Evolutionary conservation across 2,329 filamentous ascomycete species (phyloP), one percentile per base, ranked within the genome.

Genomic region (Ceratocystis harringtonii): DNA sequence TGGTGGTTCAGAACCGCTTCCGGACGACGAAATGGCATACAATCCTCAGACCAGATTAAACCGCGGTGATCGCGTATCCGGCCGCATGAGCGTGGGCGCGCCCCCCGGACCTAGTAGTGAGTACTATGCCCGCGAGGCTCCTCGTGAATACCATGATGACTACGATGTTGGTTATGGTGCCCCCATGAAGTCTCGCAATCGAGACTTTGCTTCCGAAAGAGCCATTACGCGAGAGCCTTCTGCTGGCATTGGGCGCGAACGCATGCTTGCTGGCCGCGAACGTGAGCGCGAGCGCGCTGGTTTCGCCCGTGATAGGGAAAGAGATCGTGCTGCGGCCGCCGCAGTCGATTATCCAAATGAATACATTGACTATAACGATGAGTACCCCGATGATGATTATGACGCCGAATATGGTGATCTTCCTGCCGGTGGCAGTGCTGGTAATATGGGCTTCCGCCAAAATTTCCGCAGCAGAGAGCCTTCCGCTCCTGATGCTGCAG

Each of bases 111-210:
- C 61, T 44, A 55, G 55, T 50, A 48, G 58, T 60, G 58, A 67
- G 19, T 67, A 65, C 50, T 67, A 67, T 32, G 57, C 55, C 10
- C 66, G 63, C n/a, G 66, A 67, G 36, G 66, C 66, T 30, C 66
- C 66, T 22, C 63, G 66, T 57, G 66, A 65, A 17, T 67, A 67
- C 61, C 60, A 57, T 30, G 63, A 67, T 36, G 64, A 62, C 22
- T 64, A 67, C 45, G 63, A 67, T 7, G 57, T 58, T 30, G 66
- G 64, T 22, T 67, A 67, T 65, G 48, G 58, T 25, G 48, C 61
- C 41, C 61, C 61, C 25, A 30, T 55, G 8, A 65, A 63, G 52
- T 1, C 52, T 30, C 63, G 43, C 3, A 55, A 65, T n/a, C 63
- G 44, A 45, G 55, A 65, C 22, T 50, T 48, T 28, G 48, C 63